phyloP scores from a whole-genome alignment of 495 filamentous ascomycete species.

The Saxispiralis lemnorum region DNA sequence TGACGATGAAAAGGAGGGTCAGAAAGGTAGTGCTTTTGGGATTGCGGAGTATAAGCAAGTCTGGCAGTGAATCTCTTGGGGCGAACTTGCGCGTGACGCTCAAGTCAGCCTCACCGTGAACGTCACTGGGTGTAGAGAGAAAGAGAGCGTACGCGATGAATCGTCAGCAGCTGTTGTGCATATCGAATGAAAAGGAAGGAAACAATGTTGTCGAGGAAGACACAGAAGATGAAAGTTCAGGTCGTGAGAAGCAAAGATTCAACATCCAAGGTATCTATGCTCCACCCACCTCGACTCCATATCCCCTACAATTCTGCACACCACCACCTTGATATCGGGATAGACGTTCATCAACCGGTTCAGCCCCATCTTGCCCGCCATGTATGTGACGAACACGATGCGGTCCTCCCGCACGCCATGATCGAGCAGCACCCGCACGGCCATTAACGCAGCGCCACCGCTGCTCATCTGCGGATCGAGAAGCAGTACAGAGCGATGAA shows the following conservation, averaged over 20 bases:
- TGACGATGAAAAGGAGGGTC: too few species aligned
- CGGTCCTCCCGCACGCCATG: conserved; percentile 74
- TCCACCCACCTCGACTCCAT: conserved; percentile 71
- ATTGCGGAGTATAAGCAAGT: too few species aligned
- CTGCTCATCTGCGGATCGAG: conserved; percentile 88
- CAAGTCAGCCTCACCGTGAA: neutral
- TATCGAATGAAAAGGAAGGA: too few species aligned
- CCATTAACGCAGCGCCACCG: conserved; percentile 89
- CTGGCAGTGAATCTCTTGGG: too few species aligned
- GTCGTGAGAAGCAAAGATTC: conserved; percentile 8
- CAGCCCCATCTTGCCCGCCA: conserved; percentile 63
- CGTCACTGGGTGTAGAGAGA: neutral
- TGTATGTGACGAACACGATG: conserved; percentile 78
- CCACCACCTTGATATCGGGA: conserved; percentile 65
- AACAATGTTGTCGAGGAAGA: too few species aligned
- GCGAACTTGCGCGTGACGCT: too few species aligned
- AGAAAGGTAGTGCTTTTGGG: too few species aligned
- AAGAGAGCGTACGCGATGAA: neutral
- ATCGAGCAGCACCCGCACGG: conserved; percentile 80
- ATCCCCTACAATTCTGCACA: conserved; percentile 60
- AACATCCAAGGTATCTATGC: conserved; percentile 64
- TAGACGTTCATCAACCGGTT: conserved; percentile 73
- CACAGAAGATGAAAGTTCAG: neutral
- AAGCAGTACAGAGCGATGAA: conserved; percentile 63
- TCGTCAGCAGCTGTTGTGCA: too few species aligned